Evolutionary conservation across 2,329 filamentous ascomycete species (phyloP).

Genomic region (Fusarium metavorans): DNA sequence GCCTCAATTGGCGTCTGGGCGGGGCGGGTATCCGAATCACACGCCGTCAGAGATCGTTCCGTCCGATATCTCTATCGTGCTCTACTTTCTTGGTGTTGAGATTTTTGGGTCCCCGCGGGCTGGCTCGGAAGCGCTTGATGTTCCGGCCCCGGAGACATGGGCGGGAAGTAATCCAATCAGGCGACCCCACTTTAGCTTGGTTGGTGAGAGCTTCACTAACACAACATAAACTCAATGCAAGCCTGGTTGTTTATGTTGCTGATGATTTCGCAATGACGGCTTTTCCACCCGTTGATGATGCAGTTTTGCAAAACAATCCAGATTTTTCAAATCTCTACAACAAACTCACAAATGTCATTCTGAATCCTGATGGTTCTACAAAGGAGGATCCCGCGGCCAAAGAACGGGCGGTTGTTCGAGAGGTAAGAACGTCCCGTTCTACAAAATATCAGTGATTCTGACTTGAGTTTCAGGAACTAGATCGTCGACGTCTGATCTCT

Average conservation of each 20-base stretch:
- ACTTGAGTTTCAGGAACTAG: slow-evolving; percentile 58
- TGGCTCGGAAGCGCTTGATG: slow-evolving; percentile 39
- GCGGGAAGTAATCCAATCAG: slow-evolving; percentile 43
- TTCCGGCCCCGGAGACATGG: slow-evolving; percentile 40
- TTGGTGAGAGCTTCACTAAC: slow-evolving; percentile 12
- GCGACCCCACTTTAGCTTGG: slow-evolving; percentile 47
- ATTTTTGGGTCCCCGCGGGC: slow-evolving; percentile 36
- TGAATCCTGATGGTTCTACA: slow-evolving; percentile 70
- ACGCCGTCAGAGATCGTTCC: slow-evolving; percentile 29
- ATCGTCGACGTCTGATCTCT: slow-evolving; percentile 59
- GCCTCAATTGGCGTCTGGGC: slow-evolving; percentile 34
- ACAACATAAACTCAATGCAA: slow-evolving; percentile 8
- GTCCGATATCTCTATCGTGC: not conserved
- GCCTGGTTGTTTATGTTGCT: not conserved
- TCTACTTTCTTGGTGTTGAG: slow-evolving; percentile 30
- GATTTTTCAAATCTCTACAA: slow-evolving; percentile 70
- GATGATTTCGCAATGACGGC: slow-evolving; percentile 51
- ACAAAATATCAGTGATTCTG: not conserved
- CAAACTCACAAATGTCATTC: slow-evolving; percentile 63
- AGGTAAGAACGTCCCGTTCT: slow-evolving; percentile 55
- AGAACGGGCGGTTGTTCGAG: slow-evolving; percentile 61
- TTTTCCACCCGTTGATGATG: slow-evolving; percentile 69
- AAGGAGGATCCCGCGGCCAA: slow-evolving; percentile 63
- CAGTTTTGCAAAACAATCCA: slow-evolving; percentile 67
- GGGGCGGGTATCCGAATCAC: slow-evolving; percentile 15